phyloP scores from a whole-genome alignment of 768 basidiomycete species.

The Hortiboletus flavorubellus region DNA sequence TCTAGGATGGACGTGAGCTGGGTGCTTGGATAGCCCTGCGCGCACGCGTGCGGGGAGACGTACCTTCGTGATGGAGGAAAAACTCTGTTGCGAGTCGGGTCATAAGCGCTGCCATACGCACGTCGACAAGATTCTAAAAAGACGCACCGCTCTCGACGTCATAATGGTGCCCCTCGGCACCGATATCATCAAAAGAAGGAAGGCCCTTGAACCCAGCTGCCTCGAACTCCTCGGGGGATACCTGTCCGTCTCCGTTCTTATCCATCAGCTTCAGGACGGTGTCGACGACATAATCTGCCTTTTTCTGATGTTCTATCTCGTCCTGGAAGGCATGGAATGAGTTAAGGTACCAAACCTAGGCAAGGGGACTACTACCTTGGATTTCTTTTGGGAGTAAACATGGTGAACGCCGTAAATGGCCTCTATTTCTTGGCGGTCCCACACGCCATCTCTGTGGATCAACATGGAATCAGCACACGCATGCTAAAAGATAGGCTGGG shows the following conservation, averaged over 20 bases:
- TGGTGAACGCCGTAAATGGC: conserved; percentile 97
- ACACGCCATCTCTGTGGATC: conserved; percentile 64
- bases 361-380: conserved; percentile 43
- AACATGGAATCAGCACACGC: not conserved
- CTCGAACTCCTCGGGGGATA: conserved; percentile 69
- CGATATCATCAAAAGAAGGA: conserved; percentile 79
- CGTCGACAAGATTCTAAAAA: not conserved
- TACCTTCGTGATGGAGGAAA: conserved; percentile 97
- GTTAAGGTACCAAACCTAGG: not conserved
- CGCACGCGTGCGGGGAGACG: conserved; percentile 7
- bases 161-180: conserved; percentile 92
- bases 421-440: conserved; percentile 87
- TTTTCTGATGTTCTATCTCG: conserved; percentile 73
- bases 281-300: conserved; percentile 75
- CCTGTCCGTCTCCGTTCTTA: conserved; percentile 65
- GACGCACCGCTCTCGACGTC: conserved; percentile 82
- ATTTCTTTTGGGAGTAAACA: conserved; percentile 79
- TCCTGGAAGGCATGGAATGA: conserved; percentile 41
- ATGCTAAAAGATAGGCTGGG: not conserved
- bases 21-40: too few species aligned
- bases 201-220: conserved; percentile 69
- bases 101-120: not conserved
- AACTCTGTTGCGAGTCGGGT: conserved; percentile 52
- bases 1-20: conserved; percentile 41
- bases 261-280: conserved; percentile 71